Evolutionary conservation across 2,329 filamentous ascomycete species (phyloP), one percentile per base, ranked within the genome.

Genomic region (Teratosphaeria nubilosa): DNA sequence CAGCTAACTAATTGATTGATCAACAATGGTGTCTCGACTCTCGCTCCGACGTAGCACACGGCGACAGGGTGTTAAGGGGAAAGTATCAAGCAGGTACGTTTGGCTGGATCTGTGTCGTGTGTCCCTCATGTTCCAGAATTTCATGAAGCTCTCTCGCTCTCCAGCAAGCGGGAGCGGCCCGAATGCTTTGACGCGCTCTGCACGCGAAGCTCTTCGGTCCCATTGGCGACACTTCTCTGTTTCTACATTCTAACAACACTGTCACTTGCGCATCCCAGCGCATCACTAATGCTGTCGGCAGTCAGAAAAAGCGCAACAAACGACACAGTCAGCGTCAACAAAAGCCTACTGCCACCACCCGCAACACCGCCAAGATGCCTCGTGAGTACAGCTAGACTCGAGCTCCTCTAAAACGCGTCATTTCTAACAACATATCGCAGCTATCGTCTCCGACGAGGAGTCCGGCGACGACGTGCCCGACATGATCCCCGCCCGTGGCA

Each of bases 391-490:
- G 32, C 41, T 20, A 48, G 16, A 20, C 5, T 11, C 16, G 20
- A 20, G 41, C n/a, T 48, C 16, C 41, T 48, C 16, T n/a, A 20
- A 22, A 1, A 48, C n/a, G 41, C 41, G 41, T 48, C n/a, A 1
- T 14, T 41, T 3, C 48, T 20, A 50, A 53, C 52, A 3, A 41
- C 52, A 57, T 32, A 24, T 48, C 56, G 10, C 51, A 14, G 31
- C 45, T 10, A 56, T 32, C 22, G 51, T 57, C n/a, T 73, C 76
- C 59, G 67, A 70, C 32, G 75, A 75, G 27, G 62, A 51, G 37
- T 66, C 58, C 62, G 59, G 65, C 37, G 54, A 74, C 66, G 65
- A 63, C 52, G 68, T 71, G 11, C 63, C 63, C 10, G 62, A 62
- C 41, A 32, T 53, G 53, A 59, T 63, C 30, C 62, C 62, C 20